Conservation (phyloP, 1,284 basidiomycete species). For the Porogramme epimiltina region DNA sequence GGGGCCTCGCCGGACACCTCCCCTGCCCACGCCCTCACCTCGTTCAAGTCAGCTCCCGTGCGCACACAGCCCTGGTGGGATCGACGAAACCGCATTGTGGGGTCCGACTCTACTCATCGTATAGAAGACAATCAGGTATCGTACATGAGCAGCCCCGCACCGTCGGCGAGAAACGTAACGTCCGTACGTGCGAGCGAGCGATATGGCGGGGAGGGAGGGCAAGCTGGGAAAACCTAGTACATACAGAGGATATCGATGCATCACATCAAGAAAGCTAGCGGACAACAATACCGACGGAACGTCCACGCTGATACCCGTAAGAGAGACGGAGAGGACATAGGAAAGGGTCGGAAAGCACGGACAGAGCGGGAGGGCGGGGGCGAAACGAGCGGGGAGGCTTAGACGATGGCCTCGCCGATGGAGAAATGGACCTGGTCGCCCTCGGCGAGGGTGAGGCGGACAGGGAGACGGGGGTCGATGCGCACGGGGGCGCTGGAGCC, state of each 20-base stretch:
- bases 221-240: conserved; percentile 1
- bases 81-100: no score
- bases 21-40: no score
- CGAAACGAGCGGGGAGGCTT: not conserved
- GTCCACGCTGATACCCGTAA: conserved; percentile 12
- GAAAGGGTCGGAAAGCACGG: no score
- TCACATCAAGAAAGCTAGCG: conserved; percentile 17
- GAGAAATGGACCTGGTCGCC: conserved; percentile 80
- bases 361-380: not conserved
- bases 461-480: conserved; percentile 75
- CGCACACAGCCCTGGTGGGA: no score
- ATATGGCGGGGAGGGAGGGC: not conserved
- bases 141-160: not conserved
- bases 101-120: no score
- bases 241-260: conserved; percentile 13
- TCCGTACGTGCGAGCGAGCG: not conserved
- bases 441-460: conserved; percentile 73
- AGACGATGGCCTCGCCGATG: conserved; percentile 56
- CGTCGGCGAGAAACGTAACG: not conserved
- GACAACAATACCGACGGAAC: conserved; percentile 20
- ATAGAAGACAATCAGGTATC: no score
- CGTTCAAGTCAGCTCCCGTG: no score
- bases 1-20: no score
- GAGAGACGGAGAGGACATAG: not conserved
- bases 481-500: conserved; percentile 75